Base-by-base conservation (phyloP, 805 yeast genomes). In the Diddensiella transvaalensis region DNA sequence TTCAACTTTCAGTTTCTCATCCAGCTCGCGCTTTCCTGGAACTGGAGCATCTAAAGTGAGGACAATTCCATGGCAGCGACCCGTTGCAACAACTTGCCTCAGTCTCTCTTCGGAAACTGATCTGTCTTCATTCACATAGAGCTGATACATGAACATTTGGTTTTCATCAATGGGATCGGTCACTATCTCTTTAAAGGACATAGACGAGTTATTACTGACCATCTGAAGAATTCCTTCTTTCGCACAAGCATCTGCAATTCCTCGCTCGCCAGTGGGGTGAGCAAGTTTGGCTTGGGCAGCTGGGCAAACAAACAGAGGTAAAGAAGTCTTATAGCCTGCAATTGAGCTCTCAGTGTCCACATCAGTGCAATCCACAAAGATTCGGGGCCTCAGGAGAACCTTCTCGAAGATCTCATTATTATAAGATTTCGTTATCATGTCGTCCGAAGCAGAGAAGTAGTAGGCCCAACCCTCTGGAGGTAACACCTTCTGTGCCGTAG, bases 41-140 rank as follows among this genome's bases (percentile, higher is more conserved):
- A 70, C 71, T 0, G 82, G 78, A 18, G 79, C 71, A 57, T 79
- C 84, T 15, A 78, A 78, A 2, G 83, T 79, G 46, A 79, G 70
- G 49, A 77, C 75, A 2, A 79, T 52, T 0, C 74, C 82, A 55
- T 73, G 60, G 56, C 57, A 64, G 5, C 73, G 72, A 4, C 67
- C 67, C 4, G 65, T 63, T 39, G 36, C 54, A 21, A 64, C 59
- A 17, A 58, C 67, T 17, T 46, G 33, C 29, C 35, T 37, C 22
- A 63, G 56, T 6, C 52, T 49, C 21, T 54, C 50, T 40, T 61
- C 60, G 3, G 65, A 54, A 21, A 55, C 51, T 23, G 50, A 39
- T 21, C 64, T 50, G 47, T 63, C 60, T 22, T 58, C 48, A 29
- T 63, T 55, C 17, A 63, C 67, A 47, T 64, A 64, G 13, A 63